Percentiles rank a stretch among this genome's conserved stretches.
Evolutionary conservation across 768 basidiomycete species (phyloP).

Genomic region (Boletus coccyginus): DNA sequence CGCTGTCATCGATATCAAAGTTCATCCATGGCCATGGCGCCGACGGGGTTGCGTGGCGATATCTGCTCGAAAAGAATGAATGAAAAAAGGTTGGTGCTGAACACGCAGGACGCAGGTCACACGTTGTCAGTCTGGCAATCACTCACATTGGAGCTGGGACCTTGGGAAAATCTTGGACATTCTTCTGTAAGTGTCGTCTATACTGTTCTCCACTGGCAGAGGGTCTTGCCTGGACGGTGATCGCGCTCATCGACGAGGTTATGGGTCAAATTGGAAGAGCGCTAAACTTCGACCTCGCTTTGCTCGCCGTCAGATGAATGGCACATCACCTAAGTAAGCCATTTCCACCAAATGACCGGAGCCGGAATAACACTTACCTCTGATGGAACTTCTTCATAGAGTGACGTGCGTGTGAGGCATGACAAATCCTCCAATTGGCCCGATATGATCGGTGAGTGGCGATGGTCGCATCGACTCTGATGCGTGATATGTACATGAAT

Average conservation of each 20-base stretch:
- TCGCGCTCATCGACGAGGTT: slow-evolving; percentile 6
- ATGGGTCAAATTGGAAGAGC: not conserved
- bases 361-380: slow-evolving; percentile 4
- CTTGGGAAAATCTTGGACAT: slow-evolving; percentile 1
- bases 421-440: not conserved
- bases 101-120: not conserved
- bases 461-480: too few relatives aligned
- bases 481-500: too few relatives aligned
- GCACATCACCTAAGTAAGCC: not conserved
- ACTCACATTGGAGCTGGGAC: slow-evolving; percentile 25
- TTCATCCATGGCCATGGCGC: slow-evolving; percentile 42
- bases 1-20: slow-evolving; percentile 18
- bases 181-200: not conserved
- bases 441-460: too few relatives aligned
- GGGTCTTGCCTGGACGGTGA: not conserved
- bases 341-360: slow-evolving; percentile 16
- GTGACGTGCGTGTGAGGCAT: slow-evolving; percentile 4
- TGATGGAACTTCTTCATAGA: slow-evolving; percentile 14
- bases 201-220: not conserved
- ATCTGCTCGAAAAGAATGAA: slow-evolving; percentile 9
- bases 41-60: slow-evolving; percentile 37
- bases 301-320: not conserved
- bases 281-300: not conserved
- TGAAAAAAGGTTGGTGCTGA: not conserved
- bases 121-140: too few relatives aligned